Evolutionary conservation across 1,284 basidiomycete genomes (phyloP).

Genomic region (Athelia sp.): DNA sequence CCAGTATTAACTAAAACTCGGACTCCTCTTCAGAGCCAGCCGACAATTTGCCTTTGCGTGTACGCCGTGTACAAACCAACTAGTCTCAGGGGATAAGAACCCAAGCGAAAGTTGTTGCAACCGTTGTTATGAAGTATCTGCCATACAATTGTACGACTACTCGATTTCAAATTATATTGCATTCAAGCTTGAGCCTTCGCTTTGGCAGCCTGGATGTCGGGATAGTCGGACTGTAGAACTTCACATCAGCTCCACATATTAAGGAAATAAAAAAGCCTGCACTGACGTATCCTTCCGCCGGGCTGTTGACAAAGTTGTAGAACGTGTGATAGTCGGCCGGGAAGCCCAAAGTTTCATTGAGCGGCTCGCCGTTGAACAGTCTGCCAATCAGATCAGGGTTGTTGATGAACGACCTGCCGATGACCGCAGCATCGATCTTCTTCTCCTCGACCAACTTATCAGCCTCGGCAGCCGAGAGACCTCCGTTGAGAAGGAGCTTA

Average conservation of each 20-base stretch:
- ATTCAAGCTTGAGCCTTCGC: too few relatives aligned
- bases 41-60: constrained; percentile 1
- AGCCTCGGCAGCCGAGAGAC: constrained; percentile 17
- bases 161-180: too few relatives aligned
- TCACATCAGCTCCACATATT: too few relatives aligned
- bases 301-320: neutral
- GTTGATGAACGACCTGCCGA: constrained; percentile 17
- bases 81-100: constrained; percentile 2
- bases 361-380: constrained; percentile 13
- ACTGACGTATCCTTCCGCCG: too few relatives aligned
- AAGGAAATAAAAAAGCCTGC: too few relatives aligned
- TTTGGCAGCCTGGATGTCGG: too few relatives aligned
- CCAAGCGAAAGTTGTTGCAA: neutral
- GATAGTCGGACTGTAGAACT: too few relatives aligned
- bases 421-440: constrained; percentile 18
- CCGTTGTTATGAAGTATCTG: neutral
- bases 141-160: too few relatives aligned
- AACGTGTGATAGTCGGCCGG: neutral
- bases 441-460: constrained; percentile 13
- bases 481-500: constrained; percentile 15
- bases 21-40: neutral
- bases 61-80: neutral
- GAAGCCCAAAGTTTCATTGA: constrained; percentile 26
- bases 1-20: neutral
- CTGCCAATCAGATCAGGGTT: constrained; percentile 22